These are phyloP conservation scores for Whalleya microplaca DNA, from an alignment of 2,329 filamentous ascomycete genomes.

Conservation along the genomic window DNA sequence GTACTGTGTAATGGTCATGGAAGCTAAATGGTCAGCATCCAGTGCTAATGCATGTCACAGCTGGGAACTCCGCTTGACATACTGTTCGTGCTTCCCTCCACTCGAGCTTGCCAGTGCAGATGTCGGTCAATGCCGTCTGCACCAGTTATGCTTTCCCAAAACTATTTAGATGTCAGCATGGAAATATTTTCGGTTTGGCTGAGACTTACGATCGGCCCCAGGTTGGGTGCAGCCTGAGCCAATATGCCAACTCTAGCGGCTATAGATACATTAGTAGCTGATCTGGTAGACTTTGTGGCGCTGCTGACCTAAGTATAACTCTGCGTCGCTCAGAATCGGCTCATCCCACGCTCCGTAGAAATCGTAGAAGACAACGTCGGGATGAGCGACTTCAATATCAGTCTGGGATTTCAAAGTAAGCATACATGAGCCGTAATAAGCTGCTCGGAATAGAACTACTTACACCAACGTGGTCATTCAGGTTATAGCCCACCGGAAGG, in stretches of 20 bases:
- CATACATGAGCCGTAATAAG: background rate
- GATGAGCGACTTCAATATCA: constrained; percentile 48
- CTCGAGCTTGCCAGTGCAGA: constrained; percentile 66
- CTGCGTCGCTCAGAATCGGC: constrained; percentile 46
- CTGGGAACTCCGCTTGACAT: background rate
- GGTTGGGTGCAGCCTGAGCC: constrained; percentile 65
- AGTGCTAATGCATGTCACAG: no score
- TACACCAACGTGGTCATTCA: constrained; percentile 57
- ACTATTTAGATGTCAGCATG: constrained; percentile 16
- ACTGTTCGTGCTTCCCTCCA: constrained; percentile 47
- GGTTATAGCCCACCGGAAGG: constrained; percentile 60
- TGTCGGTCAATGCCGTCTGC: constrained; percentile 62
- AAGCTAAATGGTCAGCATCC: constrained; percentile 33
- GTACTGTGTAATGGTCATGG: constrained; percentile 59
- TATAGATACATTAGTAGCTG: constrained; percentile 29
- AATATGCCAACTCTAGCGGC: constrained; percentile 47
- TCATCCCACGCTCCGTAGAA: constrained; percentile 63
- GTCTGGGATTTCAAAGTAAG: constrained; percentile 38
- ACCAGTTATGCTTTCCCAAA: constrained; percentile 60
- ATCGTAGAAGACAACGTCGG: constrained; percentile 59
- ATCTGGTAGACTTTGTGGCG: background rate
- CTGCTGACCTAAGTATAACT: constrained; percentile 46
- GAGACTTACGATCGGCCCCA: constrained; percentile 55
- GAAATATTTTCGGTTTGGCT: no score
- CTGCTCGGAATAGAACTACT: background rate